phyloP scores from a whole-genome alignment of 2,329 filamentous ascomycete species.

The Fusarium sp. region DNA sequence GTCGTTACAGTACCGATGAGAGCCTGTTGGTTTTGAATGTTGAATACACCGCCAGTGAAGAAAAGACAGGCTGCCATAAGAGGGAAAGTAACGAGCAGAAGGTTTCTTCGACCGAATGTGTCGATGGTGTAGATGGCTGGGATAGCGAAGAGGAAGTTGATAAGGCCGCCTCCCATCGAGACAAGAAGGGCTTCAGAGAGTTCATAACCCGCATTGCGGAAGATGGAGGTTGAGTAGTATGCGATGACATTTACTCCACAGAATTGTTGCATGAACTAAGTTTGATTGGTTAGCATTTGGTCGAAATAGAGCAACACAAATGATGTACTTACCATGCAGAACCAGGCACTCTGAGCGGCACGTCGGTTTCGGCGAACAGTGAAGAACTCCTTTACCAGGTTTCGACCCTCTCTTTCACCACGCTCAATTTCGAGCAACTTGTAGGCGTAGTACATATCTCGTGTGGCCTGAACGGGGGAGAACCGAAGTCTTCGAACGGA shows the following conservation, averaged over 20 bases:
- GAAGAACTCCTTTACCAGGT: slow-evolving; percentile 53
- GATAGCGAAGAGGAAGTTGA: slow-evolving; percentile 69
- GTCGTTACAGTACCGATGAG: slow-evolving; percentile 52
- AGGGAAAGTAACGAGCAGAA: slow-evolving; percentile 68
- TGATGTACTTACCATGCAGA: slow-evolving; percentile 48
- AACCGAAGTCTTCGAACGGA: slow-evolving; percentile 61
- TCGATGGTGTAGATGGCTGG: slow-evolving; percentile 70
- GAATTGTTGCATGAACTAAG: slow-evolving; percentile 52
- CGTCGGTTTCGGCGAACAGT: slow-evolving; percentile 53
- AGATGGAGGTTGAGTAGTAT: slow-evolving; percentile 64
- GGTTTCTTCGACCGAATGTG: slow-evolving; percentile 66
- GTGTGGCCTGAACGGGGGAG: slow-evolving; percentile 60
- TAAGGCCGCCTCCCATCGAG: slow-evolving; percentile 67
- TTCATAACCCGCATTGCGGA: slow-evolving; percentile 54
- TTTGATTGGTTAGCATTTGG: too few relatives aligned
- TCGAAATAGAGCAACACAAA: too few relatives aligned
- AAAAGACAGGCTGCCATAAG: slow-evolving; percentile 67
- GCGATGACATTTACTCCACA: slow-evolving; percentile 65
- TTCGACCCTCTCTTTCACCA: slow-evolving; percentile 45
- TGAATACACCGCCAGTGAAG: slow-evolving; percentile 64
- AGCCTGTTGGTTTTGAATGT: slow-evolving; percentile 46
- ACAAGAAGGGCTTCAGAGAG: slow-evolving; percentile 61
- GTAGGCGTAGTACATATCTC: slow-evolving; percentile 64
- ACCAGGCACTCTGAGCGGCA: slow-evolving; percentile 53
- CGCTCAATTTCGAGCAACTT: slow-evolving; percentile 51